These are phyloP conservation scores for Calonectria pauciramosa DNA, from an alignment of 2,329 filamentous ascomycete species.

Conservation along the genomic window DNA sequence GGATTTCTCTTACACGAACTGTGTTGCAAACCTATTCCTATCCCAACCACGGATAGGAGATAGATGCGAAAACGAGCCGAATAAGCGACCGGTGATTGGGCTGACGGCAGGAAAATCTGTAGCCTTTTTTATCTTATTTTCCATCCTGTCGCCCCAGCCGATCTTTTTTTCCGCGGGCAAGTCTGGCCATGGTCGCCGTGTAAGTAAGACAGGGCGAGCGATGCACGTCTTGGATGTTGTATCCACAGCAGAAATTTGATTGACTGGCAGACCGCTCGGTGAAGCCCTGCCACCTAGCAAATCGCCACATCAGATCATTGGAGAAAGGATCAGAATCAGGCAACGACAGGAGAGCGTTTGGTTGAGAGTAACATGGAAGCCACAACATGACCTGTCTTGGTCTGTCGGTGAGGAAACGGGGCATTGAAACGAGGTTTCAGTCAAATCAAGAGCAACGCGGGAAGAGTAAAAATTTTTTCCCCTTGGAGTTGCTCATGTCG, in stretches of 20 bases:
- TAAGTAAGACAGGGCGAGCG: conserved; percentile 29
- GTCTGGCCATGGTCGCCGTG: conserved; percentile 15
- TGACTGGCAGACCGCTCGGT: conserved; percentile 34
- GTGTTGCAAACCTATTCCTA: conserved; percentile 51
- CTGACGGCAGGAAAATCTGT: conserved; percentile 18
- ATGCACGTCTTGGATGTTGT: conserved; percentile 28
- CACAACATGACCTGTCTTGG: conserved; percentile 22
- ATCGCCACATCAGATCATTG: conserved; percentile 28
- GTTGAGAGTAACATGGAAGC: conserved; percentile 28
- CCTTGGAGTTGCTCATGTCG: not conserved
- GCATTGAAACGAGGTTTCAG: conserved; percentile 18
- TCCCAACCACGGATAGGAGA: conserved; percentile 43
- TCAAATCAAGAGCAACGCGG: conserved; percentile 12
- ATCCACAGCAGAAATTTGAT: conserved; percentile 31
- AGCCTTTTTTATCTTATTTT: conserved; percentile 21
- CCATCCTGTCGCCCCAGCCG: conserved; percentile 40
- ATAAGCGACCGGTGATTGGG: conserved; percentile 42
- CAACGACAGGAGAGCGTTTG: conserved; percentile 35
- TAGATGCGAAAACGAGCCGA: conserved; percentile 39
- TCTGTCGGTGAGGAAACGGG: conserved; percentile 29
- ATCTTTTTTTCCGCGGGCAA: conserved; percentile 31
- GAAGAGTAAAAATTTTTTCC: not conserved
- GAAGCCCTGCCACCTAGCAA: conserved; percentile 23
- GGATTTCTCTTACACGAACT: conserved; percentile 55
- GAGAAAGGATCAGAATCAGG: conserved; percentile 34